phyloP scores from a whole-genome alignment of 2,329 filamentous ascomycete genomes.

The Capronia coronata region DNA sequence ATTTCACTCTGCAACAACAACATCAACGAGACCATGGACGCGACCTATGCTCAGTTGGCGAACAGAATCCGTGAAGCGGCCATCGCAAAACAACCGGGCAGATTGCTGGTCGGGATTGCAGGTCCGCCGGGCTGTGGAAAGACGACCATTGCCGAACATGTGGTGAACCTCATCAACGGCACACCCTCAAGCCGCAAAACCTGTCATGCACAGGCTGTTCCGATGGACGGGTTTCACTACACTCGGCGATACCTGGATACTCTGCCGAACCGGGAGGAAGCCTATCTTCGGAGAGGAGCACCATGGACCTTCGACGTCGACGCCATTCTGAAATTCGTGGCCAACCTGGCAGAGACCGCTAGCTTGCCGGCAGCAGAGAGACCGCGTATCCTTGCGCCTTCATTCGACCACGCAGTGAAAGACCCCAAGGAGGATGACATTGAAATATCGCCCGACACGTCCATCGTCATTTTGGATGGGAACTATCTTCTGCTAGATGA shows the following conservation, averaged over 20 bases:
- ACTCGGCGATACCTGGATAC: constrained; percentile 30
- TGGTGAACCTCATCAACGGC: constrained; percentile 30
- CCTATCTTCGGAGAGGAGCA: constrained; percentile 35
- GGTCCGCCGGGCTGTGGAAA: constrained; percentile 35
- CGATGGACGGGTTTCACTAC: constrained; percentile 39
- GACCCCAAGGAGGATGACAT: constrained; percentile 33
- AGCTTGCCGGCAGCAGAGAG: constrained; percentile 6
- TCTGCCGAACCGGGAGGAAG: constrained; percentile 33
- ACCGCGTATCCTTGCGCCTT: constrained; percentile 30
- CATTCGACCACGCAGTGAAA: constrained; percentile 35
- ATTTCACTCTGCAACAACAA: background rate
- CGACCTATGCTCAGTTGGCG: background rate
- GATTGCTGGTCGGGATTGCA: constrained; percentile 26
- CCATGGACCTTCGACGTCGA: constrained; percentile 36
- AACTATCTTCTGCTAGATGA: constrained; percentile 30
- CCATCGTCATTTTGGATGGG: constrained; percentile 29
- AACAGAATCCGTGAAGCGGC: background rate
- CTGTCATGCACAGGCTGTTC: constrained; percentile 25
- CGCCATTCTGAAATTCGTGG: constrained; percentile 31
- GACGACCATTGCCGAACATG: constrained; percentile 32
- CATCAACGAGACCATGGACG: background rate
- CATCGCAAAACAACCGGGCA: constrained; percentile 1
- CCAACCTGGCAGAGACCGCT: constrained; percentile 28
- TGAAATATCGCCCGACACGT: constrained; percentile 26
- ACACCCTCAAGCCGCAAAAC: background rate